Evolutionary conservation across 305 asterid species (phyloP).

Genomic region (Fraxinus platypoda): DNA sequence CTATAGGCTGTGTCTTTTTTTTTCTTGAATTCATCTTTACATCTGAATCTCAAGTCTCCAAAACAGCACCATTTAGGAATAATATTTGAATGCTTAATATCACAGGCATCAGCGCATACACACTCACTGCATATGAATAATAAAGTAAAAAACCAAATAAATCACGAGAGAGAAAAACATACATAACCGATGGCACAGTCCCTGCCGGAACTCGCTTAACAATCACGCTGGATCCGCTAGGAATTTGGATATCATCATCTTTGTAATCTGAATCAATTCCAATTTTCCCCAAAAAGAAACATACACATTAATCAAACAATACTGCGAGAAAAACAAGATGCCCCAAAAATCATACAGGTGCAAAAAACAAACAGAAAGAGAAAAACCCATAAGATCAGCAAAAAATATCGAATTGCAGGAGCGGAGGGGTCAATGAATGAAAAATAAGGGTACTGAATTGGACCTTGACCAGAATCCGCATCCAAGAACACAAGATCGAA

Average conservation of each 20-base stretch:
- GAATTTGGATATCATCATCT: constrained; percentile 57
- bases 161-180: constrained; percentile 24
- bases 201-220: constrained; percentile 77
- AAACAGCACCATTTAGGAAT: not conserved
- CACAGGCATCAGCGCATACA: not conserved
- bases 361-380: not conserved
- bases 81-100: not conserved
- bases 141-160: not conserved
- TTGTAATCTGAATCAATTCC: constrained; percentile 44
- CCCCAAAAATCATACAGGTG: not conserved
- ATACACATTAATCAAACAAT: not conserved
- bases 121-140: not conserved
- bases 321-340: not conserved
- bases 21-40: not conserved
- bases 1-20: not conserved
- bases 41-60: not conserved
- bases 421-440: not conserved
- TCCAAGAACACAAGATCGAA: constrained; percentile 56
- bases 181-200: constrained; percentile 41
- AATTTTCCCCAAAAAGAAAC: constrained; percentile 1
- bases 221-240: constrained; percentile 71
- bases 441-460: not conserved
- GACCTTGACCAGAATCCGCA: constrained; percentile 49
- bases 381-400: not conserved
- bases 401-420: not conserved